Percentiles rank a stretch among this genome's conserved stretches.
Evolutionary conservation across 768 basidiomycete species (phyloP).

Genomic region (Sarcodon sp.): DNA sequence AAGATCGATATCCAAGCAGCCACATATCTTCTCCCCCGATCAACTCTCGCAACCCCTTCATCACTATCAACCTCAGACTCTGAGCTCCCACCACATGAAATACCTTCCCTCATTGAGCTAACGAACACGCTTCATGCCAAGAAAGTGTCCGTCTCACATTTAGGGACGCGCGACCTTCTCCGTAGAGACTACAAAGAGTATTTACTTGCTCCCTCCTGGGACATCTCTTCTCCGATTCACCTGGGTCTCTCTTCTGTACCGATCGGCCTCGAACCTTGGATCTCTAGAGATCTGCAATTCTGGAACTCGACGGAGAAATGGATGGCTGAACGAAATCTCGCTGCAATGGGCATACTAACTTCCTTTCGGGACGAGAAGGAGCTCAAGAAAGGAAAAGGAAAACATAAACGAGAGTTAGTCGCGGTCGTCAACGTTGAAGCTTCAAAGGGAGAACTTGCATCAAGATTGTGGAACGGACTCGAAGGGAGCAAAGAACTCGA

Average conservation of each 20-base stretch:
- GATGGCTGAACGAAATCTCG: slow-evolving; percentile 53
- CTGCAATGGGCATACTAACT: slow-evolving; percentile 72
- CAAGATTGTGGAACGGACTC: slow-evolving; percentile 42
- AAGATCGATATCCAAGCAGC: slow-evolving; percentile 52
- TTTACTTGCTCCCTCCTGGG: slow-evolving; percentile 31
- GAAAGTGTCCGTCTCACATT: slow-evolving; percentile 58
- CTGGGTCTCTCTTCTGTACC: slow-evolving; percentile 83
- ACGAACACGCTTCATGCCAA: slow-evolving; percentile 31
- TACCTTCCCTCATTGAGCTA: slow-evolving; percentile 34
- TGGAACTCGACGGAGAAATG: slow-evolving; percentile 31
- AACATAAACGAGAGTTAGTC: slow-evolving; percentile 53
- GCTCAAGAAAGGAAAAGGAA: slow-evolving; percentile 20
- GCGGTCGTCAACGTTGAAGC: slow-evolving; percentile 32
- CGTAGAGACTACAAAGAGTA: slow-evolving; percentile 97
- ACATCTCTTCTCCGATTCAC: slow-evolving; percentile 26
- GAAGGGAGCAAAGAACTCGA: slow-evolving; percentile 40
- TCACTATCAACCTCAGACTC: slow-evolving; percentile 1
- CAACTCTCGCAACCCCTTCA: slow-evolving; percentile 24
- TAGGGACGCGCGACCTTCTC: slow-evolving; percentile 66
- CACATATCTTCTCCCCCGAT: slow-evolving; percentile 46
- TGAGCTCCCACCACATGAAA: slow-evolving; percentile 14
- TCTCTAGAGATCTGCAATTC: slow-evolving; percentile 29
- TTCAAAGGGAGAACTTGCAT: slow-evolving; percentile 25
- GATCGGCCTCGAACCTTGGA: slow-evolving; percentile 46
- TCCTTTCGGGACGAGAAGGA: slow-evolving; percentile 36